Evolutionary conservation across 371 early-diverging fungal genomes (phyloP), one percentile per base, ranked within the genome.

Genomic region (Mucor saturninus): DNA sequence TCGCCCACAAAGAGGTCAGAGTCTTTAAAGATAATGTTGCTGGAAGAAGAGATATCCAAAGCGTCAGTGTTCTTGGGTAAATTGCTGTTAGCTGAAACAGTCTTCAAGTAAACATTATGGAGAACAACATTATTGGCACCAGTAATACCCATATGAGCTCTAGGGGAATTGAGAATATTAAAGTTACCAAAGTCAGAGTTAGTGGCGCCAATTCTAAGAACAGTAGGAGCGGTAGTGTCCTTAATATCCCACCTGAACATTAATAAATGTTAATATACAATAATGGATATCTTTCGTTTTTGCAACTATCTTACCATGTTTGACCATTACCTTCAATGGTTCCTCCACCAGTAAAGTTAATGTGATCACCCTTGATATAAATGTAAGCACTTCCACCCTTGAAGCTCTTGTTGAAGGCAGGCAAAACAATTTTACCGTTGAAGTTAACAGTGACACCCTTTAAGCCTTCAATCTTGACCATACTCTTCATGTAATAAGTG

Each of bases 1-100:
- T 73, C 76, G 21, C 74, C 74, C 10, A 71, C 59, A 7, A 63
- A 57, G 40, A 76, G 49, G 37, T 55, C 45, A 10, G 66, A 68
- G 11, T 57, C 13, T 38, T 57, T 63, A 29, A 73, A 68, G 35
- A 68, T 56, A 30, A 73, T 62, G 37, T 61, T 65, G 14, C 56
- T 50, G 21, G 73, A 68, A 15, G 61, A 55, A 21, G 73, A 73
- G 15, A 73, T 70, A 49, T 76, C 76, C 26, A 76, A 68, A 9
- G 68, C 76, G 40, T 76, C 76, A 2, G 76, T 76, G 40, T 76
- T 76, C 35, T 73, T 67, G 53, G 64, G 62, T 15, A 50, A 42
- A 32, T 69, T 62, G 15, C 45, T 52, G 51, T 62, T 64, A 2
- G 54, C 28, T 2, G 76, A 75, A n/a, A 72, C 64, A 13, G 76